A percentile compares a stretch with the other conserved stretches of the same genome.
phyloP scores from a whole-genome alignment of 352 stramenopile genomes.

The Globisporangium cylindrosporum region DNA sequence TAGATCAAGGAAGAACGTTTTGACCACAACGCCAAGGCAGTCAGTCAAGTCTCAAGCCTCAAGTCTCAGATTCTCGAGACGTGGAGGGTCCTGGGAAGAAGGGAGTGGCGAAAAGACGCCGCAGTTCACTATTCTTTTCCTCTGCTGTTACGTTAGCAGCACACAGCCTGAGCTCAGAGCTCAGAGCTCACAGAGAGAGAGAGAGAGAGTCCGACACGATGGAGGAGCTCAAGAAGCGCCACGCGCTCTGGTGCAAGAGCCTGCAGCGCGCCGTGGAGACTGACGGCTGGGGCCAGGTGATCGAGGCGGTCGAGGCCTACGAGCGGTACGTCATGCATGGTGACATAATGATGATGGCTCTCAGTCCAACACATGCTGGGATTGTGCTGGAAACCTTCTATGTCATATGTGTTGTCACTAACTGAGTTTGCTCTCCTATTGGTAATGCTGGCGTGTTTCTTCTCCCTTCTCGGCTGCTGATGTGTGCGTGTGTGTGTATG shows the following conservation, averaged over 20 bases:
- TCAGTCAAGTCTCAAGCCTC: no score
- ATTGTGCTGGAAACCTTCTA: not conserved
- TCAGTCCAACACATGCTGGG: not conserved
- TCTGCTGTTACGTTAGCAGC: not conserved
- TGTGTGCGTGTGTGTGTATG: not conserved
- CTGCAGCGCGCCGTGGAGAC: conserved; percentile 60
- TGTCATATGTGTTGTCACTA: not conserved
- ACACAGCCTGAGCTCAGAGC: not conserved
- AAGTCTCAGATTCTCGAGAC: not conserved
- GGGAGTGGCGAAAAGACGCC: not conserved
- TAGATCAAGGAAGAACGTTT: not conserved
- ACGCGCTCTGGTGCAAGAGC: conserved; percentile 51
- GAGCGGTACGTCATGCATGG: conserved; percentile 36
- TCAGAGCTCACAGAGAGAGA: not conserved
- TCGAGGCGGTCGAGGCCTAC: conserved; percentile 78
- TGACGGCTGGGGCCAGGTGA: conserved; percentile 63
- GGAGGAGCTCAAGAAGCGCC: conserved; percentile 48
- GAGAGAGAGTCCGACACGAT: conserved; percentile 14
- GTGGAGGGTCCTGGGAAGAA: not conserved
- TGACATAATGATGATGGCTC: not conserved
- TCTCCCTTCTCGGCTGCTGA: not conserved
- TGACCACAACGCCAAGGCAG: not conserved
- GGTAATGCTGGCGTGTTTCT: not conserved
- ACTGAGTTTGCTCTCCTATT: not conserved
- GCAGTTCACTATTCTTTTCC: not conserved